These are phyloP conservation scores for Globisporangium echinulatum DNA, from an alignment of 352 stramenopile species.

Conservation along the genomic window DNA sequence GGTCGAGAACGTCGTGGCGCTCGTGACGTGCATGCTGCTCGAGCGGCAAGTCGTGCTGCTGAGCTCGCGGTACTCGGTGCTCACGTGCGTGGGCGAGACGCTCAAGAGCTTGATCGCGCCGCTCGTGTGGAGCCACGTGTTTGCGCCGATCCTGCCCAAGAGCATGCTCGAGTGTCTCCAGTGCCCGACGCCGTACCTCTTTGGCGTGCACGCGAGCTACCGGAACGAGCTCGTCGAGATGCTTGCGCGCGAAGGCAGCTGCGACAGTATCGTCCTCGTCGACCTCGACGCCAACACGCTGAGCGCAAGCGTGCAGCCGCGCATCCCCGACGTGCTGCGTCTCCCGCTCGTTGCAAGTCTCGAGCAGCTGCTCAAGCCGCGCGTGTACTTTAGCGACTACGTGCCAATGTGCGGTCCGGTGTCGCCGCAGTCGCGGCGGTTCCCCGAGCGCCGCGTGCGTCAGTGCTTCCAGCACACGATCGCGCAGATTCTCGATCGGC, in stretches of 20 bases:
- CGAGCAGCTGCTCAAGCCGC: constrained; percentile 63
- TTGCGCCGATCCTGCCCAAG: constrained; percentile 72
- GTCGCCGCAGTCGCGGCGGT: constrained; percentile 22
- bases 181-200: constrained; percentile 82
- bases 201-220: constrained; percentile 78
- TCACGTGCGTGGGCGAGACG: constrained; percentile 73
- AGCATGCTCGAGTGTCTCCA: constrained; percentile 81
- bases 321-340: constrained; percentile 41
- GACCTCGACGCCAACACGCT: constrained; percentile 63
- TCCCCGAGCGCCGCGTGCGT: constrained; percentile 54
- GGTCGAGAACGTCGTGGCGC: constrained; percentile 56
- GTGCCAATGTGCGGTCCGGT: constrained; percentile 50
- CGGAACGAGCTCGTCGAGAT: constrained; percentile 59
- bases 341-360: constrained; percentile 35
- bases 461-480: constrained; percentile 50
- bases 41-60: constrained; percentile 77
- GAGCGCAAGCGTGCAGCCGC: constrained; percentile 29
- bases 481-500: constrained; percentile 37
- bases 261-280: constrained; percentile 64
- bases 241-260: constrained; percentile 67
- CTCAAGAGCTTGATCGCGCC: constrained; percentile 72
- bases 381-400: constrained; percentile 73
- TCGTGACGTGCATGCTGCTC: constrained; percentile 70
- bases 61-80: constrained; percentile 72
- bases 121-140: constrained; percentile 83